Percentiles rank a stretch among this genome's conserved stretches.
Evolutionary conservation across 1,284 basidiomycete species (phyloP).

Genomic region (Pseudozyma pruni): DNA sequence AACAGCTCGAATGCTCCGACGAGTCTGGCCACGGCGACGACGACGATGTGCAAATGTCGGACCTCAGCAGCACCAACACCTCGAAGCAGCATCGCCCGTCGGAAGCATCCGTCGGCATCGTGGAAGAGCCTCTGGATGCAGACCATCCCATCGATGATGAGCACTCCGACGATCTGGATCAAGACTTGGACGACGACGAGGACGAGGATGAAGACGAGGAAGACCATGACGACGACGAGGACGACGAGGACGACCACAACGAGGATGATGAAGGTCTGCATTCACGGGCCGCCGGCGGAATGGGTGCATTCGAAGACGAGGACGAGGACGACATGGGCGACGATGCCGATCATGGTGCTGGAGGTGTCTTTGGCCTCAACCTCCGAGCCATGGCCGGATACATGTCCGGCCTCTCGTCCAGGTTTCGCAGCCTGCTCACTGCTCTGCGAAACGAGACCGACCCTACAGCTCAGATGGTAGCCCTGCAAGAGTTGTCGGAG

Average conservation of each 20-base stretch:
- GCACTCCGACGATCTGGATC: conserved; percentile 9
- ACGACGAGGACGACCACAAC: conserved; percentile 22
- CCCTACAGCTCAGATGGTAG: conserved; percentile 80
- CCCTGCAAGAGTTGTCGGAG: conserved; percentile 93
- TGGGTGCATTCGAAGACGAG: conserved; percentile 33
- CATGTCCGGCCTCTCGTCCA: conserved; percentile 54
- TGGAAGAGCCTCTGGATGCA: conserved; percentile 14
- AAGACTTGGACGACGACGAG: conserved; percentile 14
- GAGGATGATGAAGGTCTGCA: conserved; percentile 19
- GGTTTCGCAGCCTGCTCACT: conserved; percentile 56
- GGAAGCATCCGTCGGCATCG: conserved; percentile 11
- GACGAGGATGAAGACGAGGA: conserved; percentile 14
- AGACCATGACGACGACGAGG: conserved; percentile 23
- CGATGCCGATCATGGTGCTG: conserved; percentile 31
- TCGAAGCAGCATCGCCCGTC: background rate
- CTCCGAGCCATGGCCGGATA: conserved; percentile 62
- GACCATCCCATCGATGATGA: conserved; percentile 20
- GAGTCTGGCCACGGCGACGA: conserved; percentile 16
- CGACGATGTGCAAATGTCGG: conserved; percentile 34
- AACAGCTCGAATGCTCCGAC: conserved; percentile 30
- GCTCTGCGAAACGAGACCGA: conserved; percentile 55
- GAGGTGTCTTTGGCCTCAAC: conserved; percentile 56
- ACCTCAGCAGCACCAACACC: conserved; percentile 9
- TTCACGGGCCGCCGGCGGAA: conserved; percentile 14
- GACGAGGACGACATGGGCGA: conserved; percentile 48